Evolutionary conservation across 192 early-diverging fungal species (phyloP).

Genomic region (Dispira parvispora): DNA sequence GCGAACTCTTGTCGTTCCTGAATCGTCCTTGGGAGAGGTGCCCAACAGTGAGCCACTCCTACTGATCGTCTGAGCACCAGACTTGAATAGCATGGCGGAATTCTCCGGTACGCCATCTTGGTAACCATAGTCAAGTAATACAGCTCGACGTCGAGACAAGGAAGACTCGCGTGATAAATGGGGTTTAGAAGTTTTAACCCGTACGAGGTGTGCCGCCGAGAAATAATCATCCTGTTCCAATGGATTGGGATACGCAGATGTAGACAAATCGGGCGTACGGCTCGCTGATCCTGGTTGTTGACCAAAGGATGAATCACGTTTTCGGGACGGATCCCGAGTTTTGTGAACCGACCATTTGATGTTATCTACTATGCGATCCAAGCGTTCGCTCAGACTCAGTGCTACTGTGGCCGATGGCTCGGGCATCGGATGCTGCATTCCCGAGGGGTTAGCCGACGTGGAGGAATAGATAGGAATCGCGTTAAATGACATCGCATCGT

Average conservation of each 20-base stretch:
- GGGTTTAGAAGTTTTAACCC: not conserved
- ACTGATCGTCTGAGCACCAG: not conserved
- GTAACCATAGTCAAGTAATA: not conserved
- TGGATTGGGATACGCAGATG: not conserved
- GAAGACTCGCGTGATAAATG: constrained; percentile 8
- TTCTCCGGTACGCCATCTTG: not conserved
- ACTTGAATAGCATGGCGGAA: not conserved
- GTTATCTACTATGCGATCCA: constrained; percentile 5
- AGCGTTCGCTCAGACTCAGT: constrained; percentile 3
- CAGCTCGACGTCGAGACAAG: constrained; percentile 6
- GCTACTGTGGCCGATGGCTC: constrained; percentile 8
- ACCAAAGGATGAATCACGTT: not conserved
- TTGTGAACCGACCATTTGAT: constrained; percentile 7
- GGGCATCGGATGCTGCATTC: not conserved
- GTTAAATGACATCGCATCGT: not conserved
- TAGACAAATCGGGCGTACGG: not conserved
- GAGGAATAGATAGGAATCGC: not conserved
- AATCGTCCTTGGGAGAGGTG: not conserved
- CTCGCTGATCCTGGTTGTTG: not conserved
- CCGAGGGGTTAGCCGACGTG: not conserved
- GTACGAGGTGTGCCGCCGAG: not conserved
- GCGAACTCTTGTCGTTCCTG: not conserved
- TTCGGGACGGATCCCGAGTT: not conserved
- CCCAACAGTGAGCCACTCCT: not conserved
- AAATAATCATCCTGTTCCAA: not conserved